phyloP scores from a whole-genome alignment of 2,329 filamentous ascomycete genomes.

The Parascedosporium putredinis region DNA sequence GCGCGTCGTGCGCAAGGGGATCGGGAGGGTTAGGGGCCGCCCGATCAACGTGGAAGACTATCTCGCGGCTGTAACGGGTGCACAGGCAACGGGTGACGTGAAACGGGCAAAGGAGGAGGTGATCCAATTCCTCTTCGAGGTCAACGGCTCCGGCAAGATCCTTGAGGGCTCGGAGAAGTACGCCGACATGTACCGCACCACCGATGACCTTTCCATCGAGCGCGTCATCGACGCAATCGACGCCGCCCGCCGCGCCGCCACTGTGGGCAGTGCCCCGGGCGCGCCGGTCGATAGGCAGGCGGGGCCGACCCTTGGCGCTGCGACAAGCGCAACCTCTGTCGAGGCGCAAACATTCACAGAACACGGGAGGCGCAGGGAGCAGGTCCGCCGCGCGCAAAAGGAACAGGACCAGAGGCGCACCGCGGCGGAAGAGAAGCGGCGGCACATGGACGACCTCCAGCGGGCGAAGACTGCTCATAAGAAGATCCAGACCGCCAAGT shows the following conservation, averaged over 20 bases:
- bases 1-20: conserved; percentile 23
- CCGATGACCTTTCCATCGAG: conserved; percentile 12
- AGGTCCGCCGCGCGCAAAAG: conserved; percentile 10
- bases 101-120: conserved; percentile 8
- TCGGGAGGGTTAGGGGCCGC: conserved; percentile 18
- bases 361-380: conserved; percentile 9
- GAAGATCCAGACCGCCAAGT: conserved; percentile 27
- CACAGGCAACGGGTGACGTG: conserved; percentile 8
- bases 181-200: conserved; percentile 9
- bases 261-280: conserved; percentile 13
- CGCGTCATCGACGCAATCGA: conserved; percentile 20
- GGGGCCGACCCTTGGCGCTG: not conserved
- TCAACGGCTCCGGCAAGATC: conserved; percentile 1
- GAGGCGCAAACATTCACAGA: not conserved
- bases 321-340: conserved; percentile 1
- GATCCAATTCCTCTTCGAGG: conserved; percentile 10
- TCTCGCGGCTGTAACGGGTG: conserved; percentile 5
- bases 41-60: conserved; percentile 10
- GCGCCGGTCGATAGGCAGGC: conserved; percentile 5
- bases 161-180: conserved; percentile 10
- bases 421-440: conserved; percentile 24
- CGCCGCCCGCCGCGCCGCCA: conserved; percentile 20
- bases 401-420: conserved; percentile 4
- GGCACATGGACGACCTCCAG: conserved; percentile 34
- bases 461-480: conserved; percentile 39